Conservation (phyloP, 2,329 filamentous ascomycete species). For the Trichoderma harzianum region DNA sequence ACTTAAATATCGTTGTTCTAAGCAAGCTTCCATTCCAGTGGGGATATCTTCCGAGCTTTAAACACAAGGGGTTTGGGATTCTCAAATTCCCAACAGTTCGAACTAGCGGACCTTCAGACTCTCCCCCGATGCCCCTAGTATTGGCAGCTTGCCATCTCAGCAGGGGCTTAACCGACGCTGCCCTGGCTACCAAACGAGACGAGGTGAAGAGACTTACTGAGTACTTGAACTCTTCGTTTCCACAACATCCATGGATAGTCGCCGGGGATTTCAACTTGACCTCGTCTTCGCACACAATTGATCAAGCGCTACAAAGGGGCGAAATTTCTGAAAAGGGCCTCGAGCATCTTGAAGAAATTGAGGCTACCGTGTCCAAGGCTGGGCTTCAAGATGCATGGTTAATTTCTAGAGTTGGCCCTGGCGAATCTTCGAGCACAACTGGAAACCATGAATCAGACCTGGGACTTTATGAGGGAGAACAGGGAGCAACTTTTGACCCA, state of each 20-base stretch:
- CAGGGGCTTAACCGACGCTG: constrained; percentile 56
- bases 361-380: constrained; percentile 42
- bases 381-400: constrained; percentile 53
- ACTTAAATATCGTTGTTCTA: constrained; percentile 59
- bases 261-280: constrained; percentile 64
- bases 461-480: constrained; percentile 53
- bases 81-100: constrained; percentile 36
- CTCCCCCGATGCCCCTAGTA: constrained; percentile 39
- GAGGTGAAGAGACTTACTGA: constrained; percentile 52
- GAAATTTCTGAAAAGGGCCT: constrained; percentile 50
- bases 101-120: background rate
- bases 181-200: constrained; percentile 53
- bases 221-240: constrained; percentile 42
- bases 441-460: constrained; percentile 27
- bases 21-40: constrained; percentile 55
- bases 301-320: constrained; percentile 49
- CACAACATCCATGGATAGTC: constrained; percentile 50
- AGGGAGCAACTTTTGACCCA: constrained; percentile 64
- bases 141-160: constrained; percentile 60
- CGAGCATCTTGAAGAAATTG: constrained; percentile 42
- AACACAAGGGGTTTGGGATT: constrained; percentile 57
- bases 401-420: constrained; percentile 41
- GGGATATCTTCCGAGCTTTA: constrained; percentile 51
- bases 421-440: constrained; percentile 35
- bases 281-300: constrained; percentile 56